Evolutionary conservation across 2,329 filamentous ascomycete genomes (phyloP), one percentile per base, ranked within the genome.

Genomic region (Arachnomyces sp.): DNA sequence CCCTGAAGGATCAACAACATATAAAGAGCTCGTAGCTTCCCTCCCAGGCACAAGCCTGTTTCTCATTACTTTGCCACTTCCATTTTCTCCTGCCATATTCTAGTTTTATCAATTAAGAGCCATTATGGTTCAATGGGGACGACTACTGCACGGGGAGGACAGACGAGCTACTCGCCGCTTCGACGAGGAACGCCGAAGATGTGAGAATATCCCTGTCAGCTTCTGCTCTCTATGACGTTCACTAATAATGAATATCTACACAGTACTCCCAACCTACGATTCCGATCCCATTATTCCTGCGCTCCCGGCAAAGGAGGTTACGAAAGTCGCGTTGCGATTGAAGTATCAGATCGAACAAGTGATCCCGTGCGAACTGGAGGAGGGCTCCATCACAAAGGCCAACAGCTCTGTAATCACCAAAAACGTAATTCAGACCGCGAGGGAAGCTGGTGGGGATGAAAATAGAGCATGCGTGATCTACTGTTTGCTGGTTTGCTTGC

Each of bases 291-390:
- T 59, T 15, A 49, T 78, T 31, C 80, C 85, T 8, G 79, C 84
- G 18, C 80, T 90, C 28, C 77, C 86, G 1, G 73, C 89, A 9
- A 72, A 75, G 44, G 83, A 92, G 53, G 89, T 95, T 46, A 95
- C 90, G 45, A 89, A 89, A 59, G 75, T 93, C 41, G 90, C 89
- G 17, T 75, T 98, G 12, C 86, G 88, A 42, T 72, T 98, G 48
- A 93, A 90, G 54, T 87, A 93, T 59, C 80, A 95, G 52, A 80
- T 98, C 53, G 88, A 95, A 63, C 78, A 88, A 59, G 82, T 88
- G 40, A 78, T 98, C 17, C 86, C 90, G 1, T 95, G 86, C 68
- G 92, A 98, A 62, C 73, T 98, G 30, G 82, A 92, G 43, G 79
- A 86, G 56, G 72, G 72, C 4, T 70, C 77, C 41, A 73, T 98